Base-by-base conservation (phyloP, 2,329 filamentous ascomycete genomes). In the Pestalotiopsis sp. region DNA sequence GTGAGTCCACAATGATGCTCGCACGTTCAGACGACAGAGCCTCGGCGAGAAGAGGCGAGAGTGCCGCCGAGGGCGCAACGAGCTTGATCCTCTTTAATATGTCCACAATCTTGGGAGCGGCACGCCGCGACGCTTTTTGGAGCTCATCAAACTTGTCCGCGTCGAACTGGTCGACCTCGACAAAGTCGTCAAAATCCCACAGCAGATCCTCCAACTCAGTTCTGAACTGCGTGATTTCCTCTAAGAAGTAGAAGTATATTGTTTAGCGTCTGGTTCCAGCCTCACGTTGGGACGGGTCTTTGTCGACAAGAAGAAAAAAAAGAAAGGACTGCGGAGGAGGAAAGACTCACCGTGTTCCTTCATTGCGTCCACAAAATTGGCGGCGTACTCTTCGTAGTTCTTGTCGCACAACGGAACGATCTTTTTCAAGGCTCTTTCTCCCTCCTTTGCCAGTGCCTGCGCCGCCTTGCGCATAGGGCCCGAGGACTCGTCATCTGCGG, bases 131-230 rank as follows among this genome's bases (percentile, higher is more conserved):
- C 4, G 82, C 73, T 49, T 81, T 80, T 72, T 85, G 84, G 3
- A 88, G 78, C 71, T 85, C 81, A 20, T 79, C 75, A 66, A 84
- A 89, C 70, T 84, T 86, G 20, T 80, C 80, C 31, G 79, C 75
- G n/a, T 88, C 85, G 70, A 88, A 89, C 27, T 80, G 80, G 41
- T 86, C 83, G 14, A 78, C 72, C 64, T 86, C 84, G 70, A 85
- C 76, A 71, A 80, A 87, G 66, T 89, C 86, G 67, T 89, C 87
- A 72, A 89, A 88, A 65, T 86, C 86, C 82, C 86, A 89, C 6
- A 88, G 76, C 27, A 87, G 73, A 61, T 85, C 82, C 68, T 81
- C 84, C 56, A 89, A 78, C 67, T 84, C 80, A 20, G 80, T 78
- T 60, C 86, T 81, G 68, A 82, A 84, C 59, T 81, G 76, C 66